These are phyloP conservation scores for Talaromyces sp. DNA, from an alignment of 2,329 filamentous ascomycete genomes.

Conservation along the genomic window DNA sequence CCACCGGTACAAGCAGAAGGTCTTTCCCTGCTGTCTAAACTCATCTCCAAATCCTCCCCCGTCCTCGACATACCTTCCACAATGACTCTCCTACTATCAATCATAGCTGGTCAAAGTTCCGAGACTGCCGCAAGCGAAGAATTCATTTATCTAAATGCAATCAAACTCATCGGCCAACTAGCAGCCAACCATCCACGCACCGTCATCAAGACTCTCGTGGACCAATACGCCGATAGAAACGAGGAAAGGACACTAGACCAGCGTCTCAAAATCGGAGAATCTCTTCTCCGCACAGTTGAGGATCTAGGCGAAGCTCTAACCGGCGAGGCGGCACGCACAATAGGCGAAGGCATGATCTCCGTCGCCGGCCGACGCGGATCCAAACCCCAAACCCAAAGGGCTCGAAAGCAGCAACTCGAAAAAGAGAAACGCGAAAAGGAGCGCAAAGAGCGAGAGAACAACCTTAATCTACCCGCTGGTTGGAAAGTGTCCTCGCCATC, in stretches of 20 bases:
- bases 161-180: conserved; percentile 39
- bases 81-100: conserved; percentile 37
- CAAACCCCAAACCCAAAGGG: conserved; percentile 34
- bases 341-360: conserved; percentile 38
- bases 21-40: conserved; percentile 37
- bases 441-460: conserved; percentile 27
- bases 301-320: conserved; percentile 37
- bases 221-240: conserved; percentile 38
- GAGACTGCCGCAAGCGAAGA: conserved; percentile 36
- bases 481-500: conserved; percentile 28
- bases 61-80: conserved; percentile 44
- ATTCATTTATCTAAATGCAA: conserved; percentile 44
- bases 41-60: conserved; percentile 41
- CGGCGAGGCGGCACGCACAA: conserved; percentile 35
- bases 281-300: conserved; percentile 40
- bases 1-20: conserved; percentile 45
- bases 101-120: conserved; percentile 33
- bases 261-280: conserved; percentile 41
- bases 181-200: conserved; percentile 42
- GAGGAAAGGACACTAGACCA: conserved; percentile 39
- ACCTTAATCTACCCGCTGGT: conserved; percentile 25
- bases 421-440: conserved; percentile 27
- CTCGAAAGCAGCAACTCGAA: conserved; percentile 27
- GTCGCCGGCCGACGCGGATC: conserved; percentile 39
- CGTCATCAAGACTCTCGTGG: conserved; percentile 38